These are phyloP conservation scores for Symbiotaphrina buchneri DNA, from an alignment of 495 filamentous ascomycete species.

Conservation along the genomic window DNA sequence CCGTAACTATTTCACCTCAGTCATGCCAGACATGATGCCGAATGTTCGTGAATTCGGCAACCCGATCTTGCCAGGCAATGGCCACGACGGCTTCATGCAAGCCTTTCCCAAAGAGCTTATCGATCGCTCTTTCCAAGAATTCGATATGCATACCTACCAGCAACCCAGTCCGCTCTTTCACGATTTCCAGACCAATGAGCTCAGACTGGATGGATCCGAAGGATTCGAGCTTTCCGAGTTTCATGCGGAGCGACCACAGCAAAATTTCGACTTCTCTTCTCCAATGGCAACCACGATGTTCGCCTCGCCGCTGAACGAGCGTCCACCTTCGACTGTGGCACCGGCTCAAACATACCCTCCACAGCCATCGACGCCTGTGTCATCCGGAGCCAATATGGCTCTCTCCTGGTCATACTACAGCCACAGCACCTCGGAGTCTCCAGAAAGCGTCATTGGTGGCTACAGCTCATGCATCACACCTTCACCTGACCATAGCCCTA, in stretches of 20 bases:
- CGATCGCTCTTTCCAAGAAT: not conserved
- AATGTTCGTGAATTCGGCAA: not conserved
- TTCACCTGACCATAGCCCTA: not conserved
- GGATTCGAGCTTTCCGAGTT: not conserved
- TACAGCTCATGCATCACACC: not conserved
- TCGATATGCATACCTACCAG: not conserved
- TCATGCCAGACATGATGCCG: slow-evolving; percentile 2
- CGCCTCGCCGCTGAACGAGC: not conserved
- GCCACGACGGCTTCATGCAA: not conserved
- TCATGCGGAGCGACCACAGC: not conserved
- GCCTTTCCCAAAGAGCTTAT: not conserved
- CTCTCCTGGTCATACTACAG: not conserved
- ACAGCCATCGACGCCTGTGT: slow-evolving; percentile 2
- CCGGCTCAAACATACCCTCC: not conserved
- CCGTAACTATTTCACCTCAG: not conserved
- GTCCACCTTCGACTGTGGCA: not conserved
- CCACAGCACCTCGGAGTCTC: not conserved
- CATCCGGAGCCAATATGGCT: not conserved
- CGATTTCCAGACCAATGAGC: not conserved
- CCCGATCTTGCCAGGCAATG: not conserved
- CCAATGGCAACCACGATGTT: not conserved
- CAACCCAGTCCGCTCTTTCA: not conserved
- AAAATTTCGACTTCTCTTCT: not conserved
- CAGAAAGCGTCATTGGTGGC: not conserved
- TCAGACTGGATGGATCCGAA: not conserved